Evolutionary conservation across 139 green algal species (phyloP).

Genomic region (Tetradesmus lagerheimii): DNA sequence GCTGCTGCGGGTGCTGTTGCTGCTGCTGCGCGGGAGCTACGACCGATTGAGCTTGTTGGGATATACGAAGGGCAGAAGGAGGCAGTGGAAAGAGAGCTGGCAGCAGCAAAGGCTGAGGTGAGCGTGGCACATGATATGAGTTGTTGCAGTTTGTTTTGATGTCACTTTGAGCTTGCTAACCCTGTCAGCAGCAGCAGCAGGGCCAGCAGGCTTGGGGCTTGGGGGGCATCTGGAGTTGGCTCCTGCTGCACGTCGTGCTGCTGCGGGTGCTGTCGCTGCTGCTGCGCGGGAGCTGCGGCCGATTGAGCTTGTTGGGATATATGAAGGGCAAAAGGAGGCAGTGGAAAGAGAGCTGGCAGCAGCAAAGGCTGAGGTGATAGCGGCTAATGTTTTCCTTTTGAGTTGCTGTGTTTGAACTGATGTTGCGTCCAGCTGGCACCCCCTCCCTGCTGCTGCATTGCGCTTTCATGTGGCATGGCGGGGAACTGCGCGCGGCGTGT

Average conservation of each 20-base stretch:
- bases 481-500: too few species aligned
- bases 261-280: constrained; percentile 66
- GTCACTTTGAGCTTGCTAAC: too few species aligned
- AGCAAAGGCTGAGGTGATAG: constrained; percentile 64
- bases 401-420: too few species aligned
- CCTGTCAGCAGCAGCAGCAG: background rate
- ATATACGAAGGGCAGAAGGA: constrained; percentile 78
- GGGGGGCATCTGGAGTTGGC: background rate
- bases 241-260: background rate
- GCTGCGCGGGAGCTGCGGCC: constrained; percentile 79
- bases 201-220: background rate
- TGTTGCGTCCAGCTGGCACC: too few species aligned
- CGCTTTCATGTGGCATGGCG: too few species aligned
- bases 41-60: constrained; percentile 80
- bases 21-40: constrained; percentile 76
- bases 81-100: constrained; percentile 66
- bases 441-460: too few species aligned
- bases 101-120: constrained; percentile 66
- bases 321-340: constrained; percentile 72
- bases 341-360: constrained; percentile 66
- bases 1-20: constrained; percentile 62
- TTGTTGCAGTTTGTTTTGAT: too few species aligned
- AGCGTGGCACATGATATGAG: too few species aligned
- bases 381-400: background rate
- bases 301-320: constrained; percentile 81